Conservation (phyloP, 78 protist species). For the Blattamonas nauphoetae region DNA sequence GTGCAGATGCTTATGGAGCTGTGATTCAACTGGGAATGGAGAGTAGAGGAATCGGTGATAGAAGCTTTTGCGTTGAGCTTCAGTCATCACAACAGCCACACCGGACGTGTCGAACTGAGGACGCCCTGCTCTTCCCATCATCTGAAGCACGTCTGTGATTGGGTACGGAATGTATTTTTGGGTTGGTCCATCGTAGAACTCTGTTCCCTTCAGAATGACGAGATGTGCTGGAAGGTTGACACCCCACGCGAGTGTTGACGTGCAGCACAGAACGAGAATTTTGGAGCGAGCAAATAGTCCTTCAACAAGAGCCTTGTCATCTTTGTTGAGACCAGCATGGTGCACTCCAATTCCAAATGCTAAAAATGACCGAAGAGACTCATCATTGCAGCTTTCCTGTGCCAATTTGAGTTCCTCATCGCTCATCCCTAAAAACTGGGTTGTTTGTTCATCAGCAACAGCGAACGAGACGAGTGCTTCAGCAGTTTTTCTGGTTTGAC, state of each 20-base stretch:
- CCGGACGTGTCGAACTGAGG: constrained; percentile 90
- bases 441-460: constrained; percentile 50
- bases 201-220: constrained; percentile 88
- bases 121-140: constrained; percentile 99
- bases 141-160: constrained; percentile 94
- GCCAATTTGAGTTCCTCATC: constrained; percentile 26
- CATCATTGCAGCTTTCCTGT: constrained; percentile 44
- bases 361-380: constrained; percentile 57
- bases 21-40: constrained; percentile 97
- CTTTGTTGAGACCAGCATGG: constrained; percentile 88
- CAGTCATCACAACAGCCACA: constrained; percentile 62
- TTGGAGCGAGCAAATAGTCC: background rate
- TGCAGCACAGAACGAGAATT: constrained; percentile 77
- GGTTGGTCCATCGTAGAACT: constrained; percentile 66
- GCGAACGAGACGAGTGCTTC: constrained; percentile 66
- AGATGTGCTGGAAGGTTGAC: constrained; percentile 96
- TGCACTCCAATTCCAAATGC: constrained; percentile 95
- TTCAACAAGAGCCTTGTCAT: constrained; percentile 48
- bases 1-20: constrained; percentile 59
- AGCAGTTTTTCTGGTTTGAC: constrained; percentile 98
- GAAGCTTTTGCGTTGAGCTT: constrained; percentile 81
- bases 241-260: constrained; percentile 99
- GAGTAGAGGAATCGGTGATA: constrained; percentile 85
- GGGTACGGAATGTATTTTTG: constrained; percentile 77
- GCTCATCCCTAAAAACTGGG: constrained; percentile 40